These are phyloP conservation scores for Rickenella mellea DNA, from an alignment of 768 basidiomycete genomes.

Conservation along the genomic window DNA sequence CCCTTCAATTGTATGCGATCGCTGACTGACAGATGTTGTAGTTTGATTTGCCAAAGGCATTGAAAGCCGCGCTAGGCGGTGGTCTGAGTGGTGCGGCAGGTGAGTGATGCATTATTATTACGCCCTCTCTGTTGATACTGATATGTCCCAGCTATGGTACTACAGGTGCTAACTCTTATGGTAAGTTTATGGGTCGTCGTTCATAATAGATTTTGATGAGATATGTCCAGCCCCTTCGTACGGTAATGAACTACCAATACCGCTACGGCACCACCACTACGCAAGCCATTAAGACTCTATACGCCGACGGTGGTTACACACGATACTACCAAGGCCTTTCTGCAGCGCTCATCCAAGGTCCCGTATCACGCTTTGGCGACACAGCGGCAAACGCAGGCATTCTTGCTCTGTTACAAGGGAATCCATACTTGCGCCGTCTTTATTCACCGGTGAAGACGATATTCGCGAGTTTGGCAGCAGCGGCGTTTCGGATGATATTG, in stretches of 20 bases:
- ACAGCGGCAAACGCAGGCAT: conserved; percentile 93
- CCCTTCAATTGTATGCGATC: too few species aligned
- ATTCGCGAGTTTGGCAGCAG: conserved; percentile 72
- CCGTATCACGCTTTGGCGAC: conserved; percentile 82
- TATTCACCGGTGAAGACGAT: conserved; percentile 64
- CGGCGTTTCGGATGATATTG: conserved; percentile 81
- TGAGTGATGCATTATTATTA: conserved; percentile 15
- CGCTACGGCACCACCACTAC: conserved; percentile 75
- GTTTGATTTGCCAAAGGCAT: conserved; percentile 73
- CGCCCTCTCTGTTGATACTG: neutral
- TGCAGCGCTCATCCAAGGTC: conserved; percentile 83
- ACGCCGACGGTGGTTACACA: conserved; percentile 67
- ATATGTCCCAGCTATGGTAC: conserved; percentile 65
- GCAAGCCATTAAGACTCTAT: conserved; percentile 55
- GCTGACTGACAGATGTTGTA: too few species aligned
- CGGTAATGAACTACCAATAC: conserved; percentile 96
- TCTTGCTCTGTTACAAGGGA: conserved; percentile 71
- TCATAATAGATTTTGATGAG: neutral
- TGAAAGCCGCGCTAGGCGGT: conserved; percentile 81
- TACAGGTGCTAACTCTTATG: conserved; percentile 90
- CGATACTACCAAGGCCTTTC: conserved; percentile 84
- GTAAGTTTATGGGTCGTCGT: conserved; percentile 10
- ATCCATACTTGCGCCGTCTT: conserved; percentile 57
- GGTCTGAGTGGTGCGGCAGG: conserved; percentile 85
- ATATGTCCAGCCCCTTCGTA: conserved; percentile 64